These are phyloP conservation scores for Alternaria hordeiaustralica DNA, from an alignment of 2,329 filamentous ascomycete species.

Conservation along the genomic window DNA sequence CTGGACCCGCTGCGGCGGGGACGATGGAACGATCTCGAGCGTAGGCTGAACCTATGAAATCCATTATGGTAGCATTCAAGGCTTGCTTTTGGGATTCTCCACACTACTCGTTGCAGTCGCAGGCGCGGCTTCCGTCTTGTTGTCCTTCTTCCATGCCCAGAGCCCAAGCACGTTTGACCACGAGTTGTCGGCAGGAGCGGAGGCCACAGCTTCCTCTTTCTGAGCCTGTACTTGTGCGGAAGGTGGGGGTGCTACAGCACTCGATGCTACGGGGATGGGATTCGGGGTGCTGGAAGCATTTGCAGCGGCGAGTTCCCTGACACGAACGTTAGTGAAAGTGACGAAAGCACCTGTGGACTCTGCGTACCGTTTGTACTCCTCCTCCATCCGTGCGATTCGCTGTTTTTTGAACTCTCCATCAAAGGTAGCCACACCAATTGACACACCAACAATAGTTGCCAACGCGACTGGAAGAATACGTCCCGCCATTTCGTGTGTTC, in stretches of 20 bases:
- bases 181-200: slow-evolving; percentile 17
- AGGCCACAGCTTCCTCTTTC: slow-evolving; percentile 15
- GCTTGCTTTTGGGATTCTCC: slow-evolving; percentile 63
- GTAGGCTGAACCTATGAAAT: slow-evolving; percentile 50
- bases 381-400: slow-evolving; percentile 36
- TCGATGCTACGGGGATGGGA: slow-evolving; percentile 20
- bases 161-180: slow-evolving; percentile 40
- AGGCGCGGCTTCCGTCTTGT: slow-evolving; percentile 59
- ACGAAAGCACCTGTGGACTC: not conserved
- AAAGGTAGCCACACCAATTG: slow-evolving; percentile 44
- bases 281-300: slow-evolving; percentile 24
- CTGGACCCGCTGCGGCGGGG: slow-evolving; percentile 77
- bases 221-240: slow-evolving; percentile 14
- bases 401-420: slow-evolving; percentile 45
- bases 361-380: slow-evolving; percentile 42
- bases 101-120: slow-evolving; percentile 63
- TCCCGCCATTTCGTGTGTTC: slow-evolving; percentile 34
- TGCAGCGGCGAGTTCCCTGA: slow-evolving; percentile 35
- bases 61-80: slow-evolving; percentile 51
- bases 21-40: slow-evolving; percentile 76
- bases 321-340: slow-evolving; percentile 16
- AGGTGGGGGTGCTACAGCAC: slow-evolving; percentile 13
- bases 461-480: slow-evolving; percentile 42
- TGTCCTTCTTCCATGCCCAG: slow-evolving; percentile 42
- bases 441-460: slow-evolving; percentile 39